A percentile compares a stretch with the other conserved stretches of the same genome.
These are phyloP conservation scores for Auricularia sp. DNA, from an alignment of 768 basidiomycete species.

Conservation along the genomic window DNA sequence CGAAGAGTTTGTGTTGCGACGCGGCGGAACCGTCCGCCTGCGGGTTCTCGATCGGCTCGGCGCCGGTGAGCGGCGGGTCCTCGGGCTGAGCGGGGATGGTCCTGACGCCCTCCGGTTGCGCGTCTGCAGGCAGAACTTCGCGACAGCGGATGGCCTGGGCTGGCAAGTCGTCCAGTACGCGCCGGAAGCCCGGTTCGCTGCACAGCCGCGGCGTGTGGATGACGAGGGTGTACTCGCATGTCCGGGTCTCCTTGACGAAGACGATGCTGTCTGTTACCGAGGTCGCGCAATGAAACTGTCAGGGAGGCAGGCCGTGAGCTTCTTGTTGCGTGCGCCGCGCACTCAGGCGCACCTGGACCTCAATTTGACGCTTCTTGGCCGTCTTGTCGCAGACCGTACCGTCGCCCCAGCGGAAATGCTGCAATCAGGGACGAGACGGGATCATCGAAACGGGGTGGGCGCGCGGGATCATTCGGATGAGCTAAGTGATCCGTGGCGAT, in stretches of 20 bases:
- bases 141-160: constrained; percentile 71
- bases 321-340: no score
- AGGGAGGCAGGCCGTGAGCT: not conserved
- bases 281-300: constrained; percentile 91
- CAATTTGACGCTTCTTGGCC: constrained; percentile 74
- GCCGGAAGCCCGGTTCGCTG: constrained; percentile 85
- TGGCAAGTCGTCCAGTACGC: constrained; percentile 51
- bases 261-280: constrained; percentile 83
- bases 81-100: not conserved
- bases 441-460: not conserved
- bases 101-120: not conserved
- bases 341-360: constrained; percentile 68
- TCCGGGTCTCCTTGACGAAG: constrained; percentile 87
- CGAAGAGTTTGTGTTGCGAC: not conserved
- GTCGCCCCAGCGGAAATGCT: constrained; percentile 56
- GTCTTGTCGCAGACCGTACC: constrained; percentile 94
- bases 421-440: not conserved
- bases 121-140: constrained; percentile 40
- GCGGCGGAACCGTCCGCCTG: no score
- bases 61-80: not conserved
- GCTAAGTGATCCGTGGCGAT: not conserved
- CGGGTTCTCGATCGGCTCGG: not conserved
- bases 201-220: constrained; percentile 93
- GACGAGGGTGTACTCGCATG: constrained; percentile 88
- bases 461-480: not conserved